Evolutionary conservation across 2,329 filamentous ascomycete species (phyloP), one percentile per base, ranked within the genome.

Genomic region (Cercospora sp.): DNA sequence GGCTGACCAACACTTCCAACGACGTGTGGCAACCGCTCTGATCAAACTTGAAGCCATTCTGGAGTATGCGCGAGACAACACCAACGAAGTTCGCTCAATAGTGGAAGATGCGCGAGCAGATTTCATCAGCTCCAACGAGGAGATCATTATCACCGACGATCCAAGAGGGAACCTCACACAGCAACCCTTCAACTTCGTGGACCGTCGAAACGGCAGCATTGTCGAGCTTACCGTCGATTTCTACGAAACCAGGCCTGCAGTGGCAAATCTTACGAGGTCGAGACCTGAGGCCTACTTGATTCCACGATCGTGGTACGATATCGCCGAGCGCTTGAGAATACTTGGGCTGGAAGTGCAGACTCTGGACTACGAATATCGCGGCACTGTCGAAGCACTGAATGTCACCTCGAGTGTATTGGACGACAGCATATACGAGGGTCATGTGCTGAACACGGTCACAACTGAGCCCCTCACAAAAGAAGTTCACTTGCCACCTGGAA

Each of bases 211-310:
- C 4, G 78, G 78, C n/a, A 69, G 74, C 2, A 51, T 80, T 8
- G 75, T 79, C 8, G 76, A 79, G 63, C 70, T 79, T 3, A 76
- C 76, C 3, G 71, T 79, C 7, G 70, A 75, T 33, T 80, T 79
- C 63, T 72, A 73, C 13, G 76, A 73, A 48, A 78, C 78, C 0
- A 74, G 55, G 13, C 78, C 79, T 5, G 74, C 75, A 6, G 74
- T 73, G 3, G 75, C 77, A 3, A 79, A 80, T 60, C 72, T 78
- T 20, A 80, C 78, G 0, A 75, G 77, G 23, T 31, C 75, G 7
- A 70, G 75, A 23, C 78, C 79, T 9, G 69, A 75, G 57, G 77
- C 75, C 12, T 80, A 80, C 70, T 63, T 80, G 7, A 79, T 80
- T 55, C 78, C 78, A 0, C 75, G 75, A 30, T 73, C 77, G 0